Base-by-base conservation (phyloP, 2,329 filamentous ascomycete genomes). In the Arachnopeziza araneosa region DNA sequence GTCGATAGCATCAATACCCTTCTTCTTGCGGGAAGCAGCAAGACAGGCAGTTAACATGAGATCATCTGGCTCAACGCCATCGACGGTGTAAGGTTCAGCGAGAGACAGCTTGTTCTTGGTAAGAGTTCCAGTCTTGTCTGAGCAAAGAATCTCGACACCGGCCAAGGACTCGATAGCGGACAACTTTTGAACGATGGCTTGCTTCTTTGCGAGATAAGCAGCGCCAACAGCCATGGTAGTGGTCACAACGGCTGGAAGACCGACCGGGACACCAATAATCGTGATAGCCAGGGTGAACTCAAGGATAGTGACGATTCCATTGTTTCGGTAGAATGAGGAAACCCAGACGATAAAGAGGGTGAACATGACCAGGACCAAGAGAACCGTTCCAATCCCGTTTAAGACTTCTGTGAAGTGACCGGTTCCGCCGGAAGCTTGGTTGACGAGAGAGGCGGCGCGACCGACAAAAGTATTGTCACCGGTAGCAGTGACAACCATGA, bases 181-280 rank as follows among this genome's bases (percentile, higher is more conserved):
- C 57, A 96, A 86, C 81, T 93, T 96, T 80, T 96, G 91, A 67
- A 96, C 91, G 67, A 96, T 96, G 58, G 91, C 92, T 80, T 93
- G 86, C 83, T 93, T 93, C 82, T 92, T 93, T 71, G 91, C 91
- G 61, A 96, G 85, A 76, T 95, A 95, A 65, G 91, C 89, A 66
- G 91, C 91, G 79, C 91, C 91, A 74, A 96, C 91, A 74, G 91
- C 91, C 91, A 96, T 95, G 73, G 91, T 96, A 69, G 91, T 96
- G 70, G 92, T 96, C 63, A 96, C 91, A 78, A 96, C 91, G 69
- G 90, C 91, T 62, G 91, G 91, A 66, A 96, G 90, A 87, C 91
- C 91, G 77, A 96, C 91, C 58, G 91, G 91, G 24, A 96, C 91
- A 83, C 91, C 91, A 64, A 96, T 90, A 66, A 96, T 93, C 69